A percentile compares a stretch with the other conserved stretches of the same genome.
These are phyloP conservation scores for Backusella westeae DNA, from an alignment of 192 early-diverging fungal genomes.

Conservation along the genomic window DNA sequence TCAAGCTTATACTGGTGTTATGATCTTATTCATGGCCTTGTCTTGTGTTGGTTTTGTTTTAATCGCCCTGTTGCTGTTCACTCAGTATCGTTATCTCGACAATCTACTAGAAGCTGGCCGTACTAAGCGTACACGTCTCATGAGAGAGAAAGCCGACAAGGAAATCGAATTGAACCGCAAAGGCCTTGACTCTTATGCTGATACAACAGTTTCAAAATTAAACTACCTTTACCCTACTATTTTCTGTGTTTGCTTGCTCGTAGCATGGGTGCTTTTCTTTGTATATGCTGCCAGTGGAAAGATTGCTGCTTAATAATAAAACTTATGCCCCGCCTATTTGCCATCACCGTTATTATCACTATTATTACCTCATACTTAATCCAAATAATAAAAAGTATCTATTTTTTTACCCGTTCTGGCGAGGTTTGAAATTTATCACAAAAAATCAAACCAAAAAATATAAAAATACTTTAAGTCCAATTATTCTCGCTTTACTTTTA, in stretches of 20 bases:
- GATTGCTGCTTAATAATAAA: conserved; percentile 9
- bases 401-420: neutral
- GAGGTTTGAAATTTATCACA: neutral
- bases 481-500: neutral
- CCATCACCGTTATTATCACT: neutral
- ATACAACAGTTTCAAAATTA: neutral
- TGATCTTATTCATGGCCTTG: conserved; percentile 25
- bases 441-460: neutral
- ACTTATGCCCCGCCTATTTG: too few relatives aligned
- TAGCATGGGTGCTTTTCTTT: conserved; percentile 35
- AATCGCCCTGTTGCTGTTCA: conserved; percentile 14
- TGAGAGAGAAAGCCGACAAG: conserved; percentile 24
- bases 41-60: conserved; percentile 25
- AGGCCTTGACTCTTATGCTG: conserved; percentile 21
- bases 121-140: conserved; percentile 16
- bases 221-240: conserved; percentile 17
- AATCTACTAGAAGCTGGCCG: conserved; percentile 24
- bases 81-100: conserved; percentile 8
- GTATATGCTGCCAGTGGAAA: conserved; percentile 26
- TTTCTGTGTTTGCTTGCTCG: conserved; percentile 16
- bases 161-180: conserved; percentile 18
- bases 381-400: neutral
- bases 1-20: conserved; percentile 36
- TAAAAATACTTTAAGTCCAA: neutral
- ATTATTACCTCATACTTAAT: neutral